Conservation (phyloP, 257 asterid species). For the Sherardia arvensis region DNA sequence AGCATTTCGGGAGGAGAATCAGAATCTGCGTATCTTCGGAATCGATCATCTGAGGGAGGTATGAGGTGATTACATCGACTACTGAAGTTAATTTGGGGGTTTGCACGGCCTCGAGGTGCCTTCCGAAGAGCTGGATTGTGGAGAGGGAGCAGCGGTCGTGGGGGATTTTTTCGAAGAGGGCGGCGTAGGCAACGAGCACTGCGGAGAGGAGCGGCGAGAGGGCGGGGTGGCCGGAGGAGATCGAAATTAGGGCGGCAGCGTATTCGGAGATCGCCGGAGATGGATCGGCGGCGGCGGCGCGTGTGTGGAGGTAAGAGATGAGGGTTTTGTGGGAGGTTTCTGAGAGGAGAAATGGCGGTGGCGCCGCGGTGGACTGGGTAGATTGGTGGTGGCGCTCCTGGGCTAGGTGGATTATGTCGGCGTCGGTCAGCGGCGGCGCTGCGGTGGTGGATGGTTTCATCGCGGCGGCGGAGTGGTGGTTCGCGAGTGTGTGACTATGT, state of each 20-base stretch:
- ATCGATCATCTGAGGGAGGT: constrained; percentile 34
- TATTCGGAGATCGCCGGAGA: constrained; percentile 47
- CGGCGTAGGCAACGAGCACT: constrained; percentile 39
- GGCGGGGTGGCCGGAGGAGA: constrained; percentile 42
- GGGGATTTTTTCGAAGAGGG: constrained; percentile 50
- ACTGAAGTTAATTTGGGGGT: constrained; percentile 24
- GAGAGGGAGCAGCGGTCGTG: constrained; percentile 46
- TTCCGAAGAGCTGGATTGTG: constrained; percentile 47
- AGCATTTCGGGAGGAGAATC: constrained; percentile 49
- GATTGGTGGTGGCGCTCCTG: constrained; percentile 23
- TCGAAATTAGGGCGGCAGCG: constrained; percentile 49
- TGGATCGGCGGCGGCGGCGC: constrained; percentile 37
- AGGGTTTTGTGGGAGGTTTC: constrained; percentile 44
- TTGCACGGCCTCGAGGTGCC: constrained; percentile 42
- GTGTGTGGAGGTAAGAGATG: constrained; percentile 52
- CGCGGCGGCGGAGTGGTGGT: constrained; percentile 8
- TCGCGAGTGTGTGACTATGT: neutral
- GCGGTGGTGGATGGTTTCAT: constrained; percentile 27
- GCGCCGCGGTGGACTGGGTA: constrained; percentile 22
- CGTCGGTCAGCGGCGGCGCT: constrained; percentile 37
- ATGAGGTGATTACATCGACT: constrained; percentile 31
- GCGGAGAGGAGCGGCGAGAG: constrained; percentile 45
- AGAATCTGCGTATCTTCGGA: constrained; percentile 55
- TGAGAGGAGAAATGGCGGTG: constrained; percentile 39
- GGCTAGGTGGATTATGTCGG: constrained; percentile 54